Evolutionary conservation across 768 basidiomycete genomes (phyloP), one percentile per base, ranked within the genome.

Genomic region (Cyclocybe aegerita): DNA sequence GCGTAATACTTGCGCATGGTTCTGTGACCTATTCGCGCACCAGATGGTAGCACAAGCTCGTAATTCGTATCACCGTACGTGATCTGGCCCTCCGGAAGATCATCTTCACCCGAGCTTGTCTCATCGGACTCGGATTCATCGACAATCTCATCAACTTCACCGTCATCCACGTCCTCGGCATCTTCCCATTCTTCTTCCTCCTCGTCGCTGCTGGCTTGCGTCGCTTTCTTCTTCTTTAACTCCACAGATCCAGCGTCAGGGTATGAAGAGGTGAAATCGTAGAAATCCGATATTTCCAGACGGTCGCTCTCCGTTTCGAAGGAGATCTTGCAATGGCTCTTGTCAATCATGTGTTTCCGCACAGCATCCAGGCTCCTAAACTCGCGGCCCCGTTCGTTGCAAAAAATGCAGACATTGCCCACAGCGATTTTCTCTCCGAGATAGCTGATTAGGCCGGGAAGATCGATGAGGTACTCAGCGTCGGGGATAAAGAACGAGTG

Each of bases 401-500:
- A 99, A 69, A 77, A 93, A 23, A 98, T 80, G 74, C 97, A 99
- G 6, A 93, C 76, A 70, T 97, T 95, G 10, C 86, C 90, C n/a
- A 96, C 82, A 0, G 90, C 87, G 42, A 98, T 83, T 70, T 97
- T 97, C 71, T 97, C 93, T 4, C 89, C 93, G 6, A 99, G 81
- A 67, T 95, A 92, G 6, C 73, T 68, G 52, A 98, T 70, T 39
- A 99, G 80, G 4, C 96, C 97, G 4, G 81, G 59, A 34, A 89
- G 68, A 69, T 98, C 93, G 60, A 87, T 73, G 59, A 98, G 83
- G 68, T 89, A 95, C 42, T 97, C 91, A 37, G 85, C 84, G 60
- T 98, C 95, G 39, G 97, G 97, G 54, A 99, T 78, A 76, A 96
- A 97, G 78, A 98, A 98, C 7, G 93, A 93, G 70, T 99, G 97